phyloP scores from a whole-genome alignment of 2,329 filamentous ascomycete genomes.

The Botrytis elliptica region DNA sequence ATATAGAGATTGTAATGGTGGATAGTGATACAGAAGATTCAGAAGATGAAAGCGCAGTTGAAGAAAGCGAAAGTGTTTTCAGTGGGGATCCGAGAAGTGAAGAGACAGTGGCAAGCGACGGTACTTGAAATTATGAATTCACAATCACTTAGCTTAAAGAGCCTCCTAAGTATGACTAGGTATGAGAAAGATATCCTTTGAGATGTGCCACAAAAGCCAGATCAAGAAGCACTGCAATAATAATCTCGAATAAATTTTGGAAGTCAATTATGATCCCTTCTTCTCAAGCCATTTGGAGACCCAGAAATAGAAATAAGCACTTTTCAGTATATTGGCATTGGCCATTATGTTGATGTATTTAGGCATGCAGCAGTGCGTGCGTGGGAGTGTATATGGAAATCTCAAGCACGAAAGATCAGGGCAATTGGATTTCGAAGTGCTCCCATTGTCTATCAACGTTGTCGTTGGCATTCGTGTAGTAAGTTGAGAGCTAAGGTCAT shows the following conservation, averaged over 20 bases:
- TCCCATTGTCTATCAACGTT: neutral
- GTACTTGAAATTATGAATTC: neutral
- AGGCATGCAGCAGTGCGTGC: neutral
- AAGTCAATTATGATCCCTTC: neutral
- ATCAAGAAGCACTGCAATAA: neutral
- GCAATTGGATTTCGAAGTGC: neutral
- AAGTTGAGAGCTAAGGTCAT: neutral
- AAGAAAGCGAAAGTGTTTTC: neutral
- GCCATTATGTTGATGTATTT: neutral
- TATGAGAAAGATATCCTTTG: neutral
- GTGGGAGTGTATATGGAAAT: neutral
- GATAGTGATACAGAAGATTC: constrained; percentile 26
- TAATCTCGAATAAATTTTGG: neutral
- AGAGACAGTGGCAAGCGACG: neutral
- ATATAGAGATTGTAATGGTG: constrained; percentile 48
- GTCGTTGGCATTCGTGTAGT: neutral
- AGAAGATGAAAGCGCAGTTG: constrained; percentile 13
- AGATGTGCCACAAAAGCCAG: neutral
- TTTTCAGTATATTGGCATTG: neutral
- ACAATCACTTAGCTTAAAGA: neutral
- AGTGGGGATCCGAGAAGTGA: neutral
- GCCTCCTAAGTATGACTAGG: neutral
- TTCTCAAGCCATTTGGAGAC: neutral
- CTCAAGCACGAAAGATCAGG: neutral
- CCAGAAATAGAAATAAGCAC: neutral